A percentile compares a stretch with the other conserved stretches of the same genome.
Evolutionary conservation across 2,329 filamentous ascomycete species (phyloP).

Genomic region (Alternaria alternata): DNA sequence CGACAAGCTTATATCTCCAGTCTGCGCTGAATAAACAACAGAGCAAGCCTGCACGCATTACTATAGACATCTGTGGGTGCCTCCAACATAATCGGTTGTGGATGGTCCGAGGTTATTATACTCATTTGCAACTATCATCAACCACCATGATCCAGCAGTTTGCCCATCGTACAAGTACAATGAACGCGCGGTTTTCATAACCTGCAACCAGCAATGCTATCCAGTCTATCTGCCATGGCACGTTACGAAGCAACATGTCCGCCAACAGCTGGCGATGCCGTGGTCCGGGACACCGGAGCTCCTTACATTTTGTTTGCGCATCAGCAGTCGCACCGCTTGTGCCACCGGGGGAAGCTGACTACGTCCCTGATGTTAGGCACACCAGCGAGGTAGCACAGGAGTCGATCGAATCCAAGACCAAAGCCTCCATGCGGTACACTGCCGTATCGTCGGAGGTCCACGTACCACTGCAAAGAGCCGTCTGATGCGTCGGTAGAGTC

Average conservation of each 20-base stretch:
- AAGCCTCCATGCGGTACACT: constrained; percentile 91
- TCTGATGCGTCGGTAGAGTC: constrained; percentile 28
- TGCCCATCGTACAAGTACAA: constrained; percentile 31
- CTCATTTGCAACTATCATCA: background rate
- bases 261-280: constrained; percentile 11
- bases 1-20: background rate
- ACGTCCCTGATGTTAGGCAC: constrained; percentile 84
- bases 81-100: background rate
- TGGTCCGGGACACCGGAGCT: constrained; percentile 13
- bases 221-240: constrained; percentile 10
- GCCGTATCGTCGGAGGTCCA: constrained; percentile 88
- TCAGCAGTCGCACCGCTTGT: constrained; percentile 63
- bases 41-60: background rate
- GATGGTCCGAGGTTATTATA: background rate
- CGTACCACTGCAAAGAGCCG: constrained; percentile 76
- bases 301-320: constrained; percentile 11
- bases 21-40: background rate
- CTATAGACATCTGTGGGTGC: background rate
- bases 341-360: constrained; percentile 82
- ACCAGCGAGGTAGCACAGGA: constrained; percentile 83
- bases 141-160: constrained; percentile 14
- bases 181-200: constrained; percentile 7
- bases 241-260: constrained; percentile 13
- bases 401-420: constrained; percentile 86
- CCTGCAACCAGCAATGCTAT: constrained; percentile 15